phyloP scores from a whole-genome alignment of 352 stramenopile species.

The Phytopythium cucurbitacearum region DNA sequence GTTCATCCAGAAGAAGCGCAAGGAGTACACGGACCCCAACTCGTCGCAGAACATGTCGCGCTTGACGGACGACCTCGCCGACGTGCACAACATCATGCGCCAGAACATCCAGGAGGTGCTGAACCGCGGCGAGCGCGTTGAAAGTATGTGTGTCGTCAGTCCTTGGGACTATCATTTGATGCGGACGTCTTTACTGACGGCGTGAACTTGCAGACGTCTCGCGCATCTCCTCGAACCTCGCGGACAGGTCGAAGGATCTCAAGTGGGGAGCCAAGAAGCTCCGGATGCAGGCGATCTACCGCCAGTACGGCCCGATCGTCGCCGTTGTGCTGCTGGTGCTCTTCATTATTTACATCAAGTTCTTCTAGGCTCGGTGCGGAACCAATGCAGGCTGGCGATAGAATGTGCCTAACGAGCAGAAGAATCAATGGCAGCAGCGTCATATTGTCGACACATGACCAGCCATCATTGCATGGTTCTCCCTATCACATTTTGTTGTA shows the following conservation, averaged over 20 bases:
- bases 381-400: constrained; percentile 1
- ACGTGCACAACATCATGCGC: constrained; percentile 99
- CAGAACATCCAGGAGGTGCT: constrained; percentile 97
- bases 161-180: constrained; percentile 9
- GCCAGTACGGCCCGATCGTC: constrained; percentile 81
- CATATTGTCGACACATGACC: too few relatives aligned
- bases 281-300: constrained; percentile 86
- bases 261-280: constrained; percentile 97
- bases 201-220: constrained; percentile 58
- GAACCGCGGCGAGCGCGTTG: constrained; percentile 86
- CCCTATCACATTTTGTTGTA: constrained; percentile 3
- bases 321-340: constrained; percentile 80
- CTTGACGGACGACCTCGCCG: constrained; percentile 96
- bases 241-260: constrained; percentile 94
- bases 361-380: constrained; percentile 55
- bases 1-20: constrained; percentile 97
- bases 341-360: constrained; percentile 90
- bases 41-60: constrained; percentile 94
- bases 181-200: background rate
- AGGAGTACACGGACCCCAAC: constrained; percentile 96
- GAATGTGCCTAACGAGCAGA: background rate
- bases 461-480: too few relatives aligned
- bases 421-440: too few relatives aligned
- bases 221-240: constrained; percentile 87
- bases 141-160: constrained; percentile 40